Conservation (phyloP, 2,329 filamentous ascomycete species). For the Sphaceloma murrayae region DNA sequence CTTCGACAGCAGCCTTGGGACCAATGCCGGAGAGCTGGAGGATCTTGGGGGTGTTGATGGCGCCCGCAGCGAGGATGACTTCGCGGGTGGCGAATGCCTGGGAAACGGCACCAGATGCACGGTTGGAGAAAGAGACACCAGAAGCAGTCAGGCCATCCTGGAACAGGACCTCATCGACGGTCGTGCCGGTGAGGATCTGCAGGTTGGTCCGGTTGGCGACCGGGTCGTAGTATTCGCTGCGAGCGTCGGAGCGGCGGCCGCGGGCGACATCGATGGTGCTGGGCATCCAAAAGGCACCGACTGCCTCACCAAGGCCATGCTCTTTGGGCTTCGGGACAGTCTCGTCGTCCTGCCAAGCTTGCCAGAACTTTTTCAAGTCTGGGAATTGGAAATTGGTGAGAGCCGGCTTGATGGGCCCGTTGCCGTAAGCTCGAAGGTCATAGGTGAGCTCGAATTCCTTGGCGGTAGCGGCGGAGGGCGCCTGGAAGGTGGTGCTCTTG, state of each 20-base stretch:
- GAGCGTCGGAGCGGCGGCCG: constrained; percentile 30
- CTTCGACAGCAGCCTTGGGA: constrained; percentile 34
- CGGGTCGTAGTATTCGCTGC: constrained; percentile 27
- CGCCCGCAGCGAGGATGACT: constrained; percentile 51
- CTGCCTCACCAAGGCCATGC: constrained; percentile 23
- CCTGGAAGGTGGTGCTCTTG: constrained; percentile 22
- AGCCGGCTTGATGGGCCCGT: constrained; percentile 21
- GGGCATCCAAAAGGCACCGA: constrained; percentile 31
- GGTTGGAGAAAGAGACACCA: constrained; percentile 37
- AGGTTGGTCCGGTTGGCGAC: constrained; percentile 27
- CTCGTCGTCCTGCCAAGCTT: constrained; percentile 19
- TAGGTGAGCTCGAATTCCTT: constrained; percentile 21
- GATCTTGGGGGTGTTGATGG: constrained; percentile 47
- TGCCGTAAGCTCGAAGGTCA: constrained; percentile 20
- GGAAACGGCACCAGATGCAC: constrained; percentile 27
- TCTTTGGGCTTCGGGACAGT: constrained; percentile 21
- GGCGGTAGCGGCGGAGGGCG: constrained; percentile 19
- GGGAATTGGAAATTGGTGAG: constrained; percentile 22
- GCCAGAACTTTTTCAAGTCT: constrained; percentile 21
- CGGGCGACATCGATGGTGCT: constrained; percentile 28
- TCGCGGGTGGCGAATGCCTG: constrained; percentile 33
- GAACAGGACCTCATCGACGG: constrained; percentile 33
- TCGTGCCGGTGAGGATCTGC: constrained; percentile 22
- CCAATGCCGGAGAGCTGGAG: constrained; percentile 56
- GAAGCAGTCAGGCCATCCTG: constrained; percentile 33